These are phyloP conservation scores for Batrachochytrium dendrobatidis DNA, from an alignment of 371 early-diverging fungal genomes.

Conservation along the genomic window DNA sequence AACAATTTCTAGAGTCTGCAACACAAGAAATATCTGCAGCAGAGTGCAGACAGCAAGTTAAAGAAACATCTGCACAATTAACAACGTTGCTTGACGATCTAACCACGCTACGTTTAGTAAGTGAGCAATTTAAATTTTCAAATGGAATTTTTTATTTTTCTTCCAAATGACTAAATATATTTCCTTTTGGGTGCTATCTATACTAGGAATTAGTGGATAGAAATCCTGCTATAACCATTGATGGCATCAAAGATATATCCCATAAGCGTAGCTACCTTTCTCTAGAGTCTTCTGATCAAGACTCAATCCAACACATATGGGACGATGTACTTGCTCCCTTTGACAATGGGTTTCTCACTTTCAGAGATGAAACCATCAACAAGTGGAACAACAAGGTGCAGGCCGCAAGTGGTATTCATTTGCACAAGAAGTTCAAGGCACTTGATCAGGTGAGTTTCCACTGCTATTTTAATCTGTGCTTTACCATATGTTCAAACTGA, in stretches of 20 bases:
- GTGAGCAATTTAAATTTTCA: neutral
- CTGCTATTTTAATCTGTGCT: neutral
- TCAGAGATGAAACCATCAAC: conserved; percentile 75
- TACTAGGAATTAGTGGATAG: neutral
- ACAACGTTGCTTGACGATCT: conserved; percentile 32
- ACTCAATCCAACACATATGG: conserved; percentile 38
- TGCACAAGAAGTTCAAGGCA: conserved; percentile 86
- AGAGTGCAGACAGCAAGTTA: neutral
- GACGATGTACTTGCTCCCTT: conserved; percentile 10
- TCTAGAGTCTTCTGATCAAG: conserved; percentile 33
- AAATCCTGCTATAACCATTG: neutral
- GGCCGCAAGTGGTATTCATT: conserved; percentile 57
- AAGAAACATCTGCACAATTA: conserved; percentile 13
- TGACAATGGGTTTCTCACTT: conserved; percentile 54
- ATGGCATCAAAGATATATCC: neutral
- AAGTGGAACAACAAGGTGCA: conserved; percentile 91
- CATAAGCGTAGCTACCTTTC: neutral
- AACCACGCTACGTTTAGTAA: conserved; percentile 14
- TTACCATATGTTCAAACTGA: neutral
- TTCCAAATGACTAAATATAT: neutral
- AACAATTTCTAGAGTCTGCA: conserved; percentile 5
- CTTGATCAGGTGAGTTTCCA: conserved; percentile 63
- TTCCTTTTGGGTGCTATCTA: neutral
- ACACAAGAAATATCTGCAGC: neutral
- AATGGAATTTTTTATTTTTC: neutral